phyloP scores from a whole-genome alignment of 163 green algal species.

The Chlorella variabilis region DNA sequence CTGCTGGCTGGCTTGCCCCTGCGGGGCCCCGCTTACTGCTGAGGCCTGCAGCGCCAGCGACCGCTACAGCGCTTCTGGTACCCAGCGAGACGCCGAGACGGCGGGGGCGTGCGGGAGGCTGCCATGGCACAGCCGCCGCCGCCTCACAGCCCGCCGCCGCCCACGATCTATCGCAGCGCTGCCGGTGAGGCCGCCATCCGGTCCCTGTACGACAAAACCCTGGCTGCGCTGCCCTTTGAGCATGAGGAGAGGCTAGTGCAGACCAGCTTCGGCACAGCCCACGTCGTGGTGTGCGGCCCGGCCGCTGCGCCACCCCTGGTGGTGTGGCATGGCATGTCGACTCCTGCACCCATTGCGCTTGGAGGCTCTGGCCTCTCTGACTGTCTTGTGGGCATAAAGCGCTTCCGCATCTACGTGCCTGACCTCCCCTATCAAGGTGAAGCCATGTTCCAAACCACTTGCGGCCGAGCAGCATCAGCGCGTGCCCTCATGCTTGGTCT shows the following conservation, averaged over 20 bases:
- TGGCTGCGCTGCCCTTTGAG: background rate
- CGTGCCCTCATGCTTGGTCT: background rate
- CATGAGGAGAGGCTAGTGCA: conserved; percentile 11
- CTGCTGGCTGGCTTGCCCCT: no score
- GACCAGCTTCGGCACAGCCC: background rate
- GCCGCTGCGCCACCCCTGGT: background rate
- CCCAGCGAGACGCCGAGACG: no score
- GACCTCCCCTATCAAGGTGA: conserved; percentile 10
- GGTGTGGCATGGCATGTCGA: background rate
- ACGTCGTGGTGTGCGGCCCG: conserved; percentile 16
- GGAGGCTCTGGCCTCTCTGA: background rate
- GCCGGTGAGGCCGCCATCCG: background rate
- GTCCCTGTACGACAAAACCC: background rate
- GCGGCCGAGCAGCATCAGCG: background rate
- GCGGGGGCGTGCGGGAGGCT: no score
- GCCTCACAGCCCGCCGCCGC: background rate
- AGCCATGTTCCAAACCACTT: background rate
- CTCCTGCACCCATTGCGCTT: background rate
- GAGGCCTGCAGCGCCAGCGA: no score
- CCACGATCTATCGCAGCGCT: background rate
- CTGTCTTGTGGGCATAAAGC: background rate
- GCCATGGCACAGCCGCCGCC: no score
- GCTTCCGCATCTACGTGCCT: conserved; percentile 3
- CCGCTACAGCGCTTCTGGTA: no score
- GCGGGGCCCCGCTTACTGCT: no score